These are phyloP conservation scores for Backusella tarrabulga DNA, from an alignment of 192 early-diverging fungal genomes.

Conservation along the genomic window DNA sequence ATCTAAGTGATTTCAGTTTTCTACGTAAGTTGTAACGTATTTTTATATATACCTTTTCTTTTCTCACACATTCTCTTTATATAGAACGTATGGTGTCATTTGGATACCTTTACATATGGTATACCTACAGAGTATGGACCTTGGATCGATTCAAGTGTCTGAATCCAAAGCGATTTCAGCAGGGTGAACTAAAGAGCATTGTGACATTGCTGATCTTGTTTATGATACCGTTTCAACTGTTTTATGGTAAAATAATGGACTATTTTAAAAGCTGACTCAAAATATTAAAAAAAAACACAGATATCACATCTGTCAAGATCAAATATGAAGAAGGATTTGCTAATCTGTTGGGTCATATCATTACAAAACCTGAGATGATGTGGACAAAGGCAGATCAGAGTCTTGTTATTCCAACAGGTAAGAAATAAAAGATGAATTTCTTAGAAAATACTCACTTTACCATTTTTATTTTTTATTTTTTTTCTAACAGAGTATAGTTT, in stretches of 20 bases:
- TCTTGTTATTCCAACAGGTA: slow-evolving; percentile 22
- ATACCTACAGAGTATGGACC: slow-evolving; percentile 25
- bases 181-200: slow-evolving; percentile 33
- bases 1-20: slow-evolving; percentile 40
- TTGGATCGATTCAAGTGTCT: slow-evolving; percentile 33
- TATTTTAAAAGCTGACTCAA: neutral
- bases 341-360: neutral
- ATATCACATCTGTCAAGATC: slow-evolving; percentile 25
- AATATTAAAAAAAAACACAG: neutral
- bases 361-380: slow-evolving; percentile 22
- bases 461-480: no score
- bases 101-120: slow-evolving; percentile 27
- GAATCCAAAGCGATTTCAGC: slow-evolving; percentile 13
- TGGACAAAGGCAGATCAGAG: slow-evolving; percentile 23
- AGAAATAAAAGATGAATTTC: neutral
- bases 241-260: slow-evolving; percentile 25
- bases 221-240: slow-evolving; percentile 33
- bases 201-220: slow-evolving; percentile 31
- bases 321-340: slow-evolving; percentile 39
- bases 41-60: neutral
- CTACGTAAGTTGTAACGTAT: slow-evolving; percentile 25
- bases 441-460: no score
- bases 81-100: slow-evolving; percentile 26
- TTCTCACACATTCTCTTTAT: neutral
- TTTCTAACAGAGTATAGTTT: slow-evolving; percentile 25